Conservation (phyloP, 495 filamentous ascomycete genomes). For the Penicillium dipodomyicola region DNA sequence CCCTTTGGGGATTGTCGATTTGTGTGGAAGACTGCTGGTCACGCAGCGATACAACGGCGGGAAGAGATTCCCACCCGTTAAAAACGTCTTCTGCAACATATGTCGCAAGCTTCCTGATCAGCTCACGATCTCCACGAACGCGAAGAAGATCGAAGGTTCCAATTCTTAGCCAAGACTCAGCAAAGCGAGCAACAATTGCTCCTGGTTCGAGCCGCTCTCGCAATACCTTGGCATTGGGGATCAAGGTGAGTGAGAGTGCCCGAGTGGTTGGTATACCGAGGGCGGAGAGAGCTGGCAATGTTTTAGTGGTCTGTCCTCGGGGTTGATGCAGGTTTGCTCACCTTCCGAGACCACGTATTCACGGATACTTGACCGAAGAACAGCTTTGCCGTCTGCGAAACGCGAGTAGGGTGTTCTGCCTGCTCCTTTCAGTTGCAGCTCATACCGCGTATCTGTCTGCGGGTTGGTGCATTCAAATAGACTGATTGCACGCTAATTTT, state of each 20-base stretch:
- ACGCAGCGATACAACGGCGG: conserved; percentile 44
- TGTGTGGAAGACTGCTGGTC: conserved; percentile 37
- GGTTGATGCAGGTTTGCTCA: conserved; percentile 10
- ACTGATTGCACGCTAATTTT: conserved; percentile 69
- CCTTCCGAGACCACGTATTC: conserved; percentile 91
- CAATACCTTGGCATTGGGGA: conserved; percentile 67
- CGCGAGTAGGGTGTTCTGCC: conserved; percentile 91
- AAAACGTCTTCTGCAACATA: conserved; percentile 86
- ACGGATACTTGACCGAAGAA: conserved; percentile 83
- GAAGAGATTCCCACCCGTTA: conserved; percentile 76
- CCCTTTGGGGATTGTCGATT: conserved; percentile 43
- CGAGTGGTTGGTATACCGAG: conserved; percentile 82
- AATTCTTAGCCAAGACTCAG: conserved; percentile 86
- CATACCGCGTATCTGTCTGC: conserved; percentile 66
- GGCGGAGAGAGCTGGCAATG: conserved; percentile 60
- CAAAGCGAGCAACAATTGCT: conserved; percentile 87
- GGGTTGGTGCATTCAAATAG: conserved; percentile 88
- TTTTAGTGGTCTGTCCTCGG: conserved; percentile 1
- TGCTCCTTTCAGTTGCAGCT: conserved; percentile 91
- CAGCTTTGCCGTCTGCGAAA: conserved; percentile 96
- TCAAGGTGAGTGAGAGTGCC: conserved; percentile 75
- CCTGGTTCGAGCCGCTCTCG: conserved; percentile 89
- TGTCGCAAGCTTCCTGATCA: conserved; percentile 69
- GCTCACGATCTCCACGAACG: conserved; percentile 71
- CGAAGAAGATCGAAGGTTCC: conserved; percentile 91